phyloP scores from a whole-genome alignment of 2,329 filamentous ascomycete genomes.

The Beauveria bassiana region DNA sequence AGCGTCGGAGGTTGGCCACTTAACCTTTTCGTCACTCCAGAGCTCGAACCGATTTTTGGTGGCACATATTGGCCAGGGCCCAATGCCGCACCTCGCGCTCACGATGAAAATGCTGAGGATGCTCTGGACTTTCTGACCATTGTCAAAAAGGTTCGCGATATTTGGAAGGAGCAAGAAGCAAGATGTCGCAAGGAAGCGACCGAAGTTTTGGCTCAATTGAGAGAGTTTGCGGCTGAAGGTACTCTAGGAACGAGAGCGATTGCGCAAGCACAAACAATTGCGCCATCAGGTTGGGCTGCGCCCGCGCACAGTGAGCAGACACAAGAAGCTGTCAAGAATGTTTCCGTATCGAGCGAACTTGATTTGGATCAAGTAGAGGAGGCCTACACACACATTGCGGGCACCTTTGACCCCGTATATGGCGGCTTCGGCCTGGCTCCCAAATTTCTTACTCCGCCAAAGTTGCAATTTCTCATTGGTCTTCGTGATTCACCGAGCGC shows the following conservation, averaged over 20 bases:
- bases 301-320: conserved; percentile 21
- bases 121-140: conserved; percentile 78
- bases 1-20: conserved; percentile 88
- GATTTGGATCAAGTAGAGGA: conserved; percentile 90
- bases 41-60: conserved; percentile 89
- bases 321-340: conserved; percentile 16
- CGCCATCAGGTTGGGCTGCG: conserved; percentile 23
- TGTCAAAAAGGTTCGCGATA: conserved; percentile 63
- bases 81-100: conserved; percentile 38
- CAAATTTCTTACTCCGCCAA: conserved; percentile 85
- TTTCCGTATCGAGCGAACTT: conserved; percentile 54
- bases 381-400: conserved; percentile 71
- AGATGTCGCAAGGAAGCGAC: conserved; percentile 76
- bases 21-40: conserved; percentile 92
- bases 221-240: conserved; percentile 83
- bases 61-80: conserved; percentile 94
- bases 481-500: conserved; percentile 62
- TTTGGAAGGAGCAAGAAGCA: conserved; percentile 79
- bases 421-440: conserved; percentile 77
- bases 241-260: conserved; percentile 48
- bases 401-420: conserved; percentile 69
- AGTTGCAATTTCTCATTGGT: conserved; percentile 73
- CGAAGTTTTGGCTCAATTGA: conserved; percentile 71
- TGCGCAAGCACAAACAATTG: conserved; percentile 21
- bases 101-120: conserved; percentile 40